These are phyloP conservation scores for Tinospora cordifolia DNA, from an alignment of 164 flowering plant genomes.

Conservation along the genomic window DNA sequence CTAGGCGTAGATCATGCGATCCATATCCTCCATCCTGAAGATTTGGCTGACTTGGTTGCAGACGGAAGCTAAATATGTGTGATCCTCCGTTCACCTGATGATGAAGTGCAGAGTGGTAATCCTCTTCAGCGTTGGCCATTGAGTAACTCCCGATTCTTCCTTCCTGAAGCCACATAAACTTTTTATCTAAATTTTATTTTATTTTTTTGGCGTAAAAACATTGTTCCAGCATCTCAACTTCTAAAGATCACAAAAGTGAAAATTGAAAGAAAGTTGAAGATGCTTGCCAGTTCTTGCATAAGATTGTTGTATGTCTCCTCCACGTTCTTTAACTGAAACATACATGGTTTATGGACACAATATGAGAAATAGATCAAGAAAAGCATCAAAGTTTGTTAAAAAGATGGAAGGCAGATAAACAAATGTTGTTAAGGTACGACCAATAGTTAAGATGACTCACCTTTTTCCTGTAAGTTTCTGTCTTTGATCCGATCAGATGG, in stretches of 20 bases:
- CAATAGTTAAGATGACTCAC: constrained; percentile 21
- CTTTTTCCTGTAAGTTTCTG: constrained; percentile 48
- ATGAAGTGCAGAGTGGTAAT: constrained; percentile 25
- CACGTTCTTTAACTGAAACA: constrained; percentile 31
- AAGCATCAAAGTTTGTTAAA: neutral
- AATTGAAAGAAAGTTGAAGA: neutral
- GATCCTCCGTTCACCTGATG: constrained; percentile 29
- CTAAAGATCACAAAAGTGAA: neutral
- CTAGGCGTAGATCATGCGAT: constrained; percentile 34
- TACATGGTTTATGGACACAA: neutral
- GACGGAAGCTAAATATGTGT: constrained; percentile 28
- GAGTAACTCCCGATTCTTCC: constrained; percentile 27
- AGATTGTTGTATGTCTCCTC: constrained; percentile 27
- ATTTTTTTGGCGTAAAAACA: neutral
- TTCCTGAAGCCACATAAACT: constrained; percentile 14
- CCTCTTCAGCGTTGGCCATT: constrained; percentile 25
- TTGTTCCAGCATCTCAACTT: neutral
- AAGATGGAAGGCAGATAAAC: neutral
- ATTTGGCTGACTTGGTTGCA: constrained; percentile 25
- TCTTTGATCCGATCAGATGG: constrained; percentile 36
- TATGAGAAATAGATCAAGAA: neutral
- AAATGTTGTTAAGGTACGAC: neutral
- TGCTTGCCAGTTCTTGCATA: constrained; percentile 30
- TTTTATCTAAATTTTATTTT: neutral
- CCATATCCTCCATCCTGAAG: constrained; percentile 27